phyloP scores from a whole-genome alignment of 192 early-diverging fungal genomes.

The Neocallimastix lanati region DNA sequence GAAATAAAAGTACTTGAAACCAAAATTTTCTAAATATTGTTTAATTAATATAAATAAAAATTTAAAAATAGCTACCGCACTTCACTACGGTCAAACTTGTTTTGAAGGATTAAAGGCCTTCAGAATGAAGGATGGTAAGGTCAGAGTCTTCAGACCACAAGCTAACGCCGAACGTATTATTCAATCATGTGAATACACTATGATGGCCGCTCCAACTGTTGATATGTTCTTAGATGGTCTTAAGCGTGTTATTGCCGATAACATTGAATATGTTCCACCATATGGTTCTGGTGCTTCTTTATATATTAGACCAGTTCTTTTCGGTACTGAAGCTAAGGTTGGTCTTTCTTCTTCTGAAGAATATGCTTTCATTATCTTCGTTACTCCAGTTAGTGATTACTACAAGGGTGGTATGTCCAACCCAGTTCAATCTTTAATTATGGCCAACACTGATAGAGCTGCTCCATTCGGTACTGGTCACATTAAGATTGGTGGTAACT shows the following conservation, averaged over 20 bases:
- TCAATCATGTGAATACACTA: conserved; percentile 24
- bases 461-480: conserved; percentile 24
- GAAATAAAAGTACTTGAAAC: too few relatives aligned
- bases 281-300: conserved; percentile 42
- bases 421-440: conserved; percentile 45
- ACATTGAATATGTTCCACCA: conserved; percentile 59
- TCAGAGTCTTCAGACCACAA: conserved; percentile 54
- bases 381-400: conserved; percentile 42
- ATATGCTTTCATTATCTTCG: conserved; percentile 1
- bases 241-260: conserved; percentile 28
- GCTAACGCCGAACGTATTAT: conserved; percentile 43
- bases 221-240: conserved; percentile 45
- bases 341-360: conserved; percentile 23
- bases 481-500: conserved; percentile 56
- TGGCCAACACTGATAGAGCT: conserved; percentile 47
- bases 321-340: conserved; percentile 47
- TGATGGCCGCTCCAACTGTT: conserved; percentile 38
- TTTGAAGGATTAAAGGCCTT: conserved; percentile 74
- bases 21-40: too few relatives aligned
- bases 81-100: conserved; percentile 60
- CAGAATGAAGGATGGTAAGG: conserved; percentile 40
- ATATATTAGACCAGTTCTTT: conserved; percentile 51
- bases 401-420: conserved; percentile 29
- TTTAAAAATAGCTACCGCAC: conserved; percentile 20
- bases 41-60: neutral